A percentile compares a stretch with the other conserved stretches of the same genome.
Conservation (phyloP, 495 filamentous ascomycete genomes). For the Talaromyces thailandensis region DNA sequence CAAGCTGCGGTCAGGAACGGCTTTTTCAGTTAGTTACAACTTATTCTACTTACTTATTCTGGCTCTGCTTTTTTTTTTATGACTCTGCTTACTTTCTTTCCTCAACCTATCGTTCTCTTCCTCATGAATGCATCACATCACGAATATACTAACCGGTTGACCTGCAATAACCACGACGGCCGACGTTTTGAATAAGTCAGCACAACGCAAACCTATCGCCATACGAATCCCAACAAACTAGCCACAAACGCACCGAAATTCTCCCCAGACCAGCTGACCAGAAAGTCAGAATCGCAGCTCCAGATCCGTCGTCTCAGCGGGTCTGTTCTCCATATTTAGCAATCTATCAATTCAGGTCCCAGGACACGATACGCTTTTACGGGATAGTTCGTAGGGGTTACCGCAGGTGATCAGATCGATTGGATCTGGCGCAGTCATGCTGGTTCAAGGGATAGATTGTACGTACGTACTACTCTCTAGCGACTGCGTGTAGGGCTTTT, state of each 20-base stretch:
- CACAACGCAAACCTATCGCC: background rate
- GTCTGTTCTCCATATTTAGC: constrained; percentile 1
- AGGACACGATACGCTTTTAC: background rate
- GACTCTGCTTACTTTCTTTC: background rate
- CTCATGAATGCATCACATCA: background rate
- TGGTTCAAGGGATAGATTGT: background rate
- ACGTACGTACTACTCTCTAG: background rate
- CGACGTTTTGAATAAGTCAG: background rate
- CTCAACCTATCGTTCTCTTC: background rate
- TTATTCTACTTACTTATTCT: background rate
- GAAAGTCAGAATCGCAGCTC: background rate
- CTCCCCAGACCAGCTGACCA: constrained; percentile 3
- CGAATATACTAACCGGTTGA: background rate
- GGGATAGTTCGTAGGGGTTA: background rate
- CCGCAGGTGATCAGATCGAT: background rate
- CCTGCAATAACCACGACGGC: background rate
- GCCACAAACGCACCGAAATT: background rate
- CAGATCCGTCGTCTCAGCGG: background rate
- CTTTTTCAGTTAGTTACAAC: background rate
- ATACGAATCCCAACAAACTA: background rate
- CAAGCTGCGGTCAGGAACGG: constrained; percentile 9
- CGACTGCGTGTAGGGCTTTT: background rate
- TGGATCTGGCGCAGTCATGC: background rate
- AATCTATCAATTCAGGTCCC: background rate
- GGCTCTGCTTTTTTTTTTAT: background rate